Evolutionary conservation across 1,284 basidiomycete genomes (phyloP), one percentile per base, ranked within the genome.

Genomic region (Fomitiporia mediterranea): DNA sequence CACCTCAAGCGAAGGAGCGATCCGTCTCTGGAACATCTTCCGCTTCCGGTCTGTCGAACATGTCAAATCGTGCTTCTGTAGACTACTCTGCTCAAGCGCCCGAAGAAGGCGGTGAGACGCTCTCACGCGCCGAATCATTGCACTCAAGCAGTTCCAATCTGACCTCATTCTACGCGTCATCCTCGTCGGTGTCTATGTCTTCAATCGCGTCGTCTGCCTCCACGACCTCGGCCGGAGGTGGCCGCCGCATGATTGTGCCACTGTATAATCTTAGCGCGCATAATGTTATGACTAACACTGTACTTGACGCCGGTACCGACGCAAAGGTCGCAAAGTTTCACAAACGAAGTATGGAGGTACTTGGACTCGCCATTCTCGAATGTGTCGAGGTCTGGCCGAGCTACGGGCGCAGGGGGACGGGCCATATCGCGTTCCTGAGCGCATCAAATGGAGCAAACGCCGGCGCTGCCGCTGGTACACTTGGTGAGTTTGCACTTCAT

Each of bases 221-320:
- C 9, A 69, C 74, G 1, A 70, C 79, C 32, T 78, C 79, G 1
- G 64, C 72, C 4, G 69, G 76, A 2, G 73, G 77, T 3, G 74
- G 76, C 19, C 74, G 86, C 19, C 78, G 91, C 47, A 84, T 86
- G 63, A 94, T 98, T 63, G 88, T 94, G 48, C 95, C 96, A 0
- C 78, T 98, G 13, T 98, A 97, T 74, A 98, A 96, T 66, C 80
- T 98, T 32, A 86, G 91, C 54, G 91, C 89, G 2, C 95, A 99
- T 72, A 92, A 91, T 62, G 91, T 98, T 56, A 81, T 96, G 75
- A 88, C 93, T 8, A 95, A 95, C 60, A 86, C 87, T 28, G 86
- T 97, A 56, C 84, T 92, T 30, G 93, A 95, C 66, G 92, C 92
- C 0, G 94, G 94, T 2, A 99, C 96, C 0, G 96, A 98, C 62